phyloP scores from a whole-genome alignment of 305 asterid species.

The Fraxinus baroniana region DNA sequence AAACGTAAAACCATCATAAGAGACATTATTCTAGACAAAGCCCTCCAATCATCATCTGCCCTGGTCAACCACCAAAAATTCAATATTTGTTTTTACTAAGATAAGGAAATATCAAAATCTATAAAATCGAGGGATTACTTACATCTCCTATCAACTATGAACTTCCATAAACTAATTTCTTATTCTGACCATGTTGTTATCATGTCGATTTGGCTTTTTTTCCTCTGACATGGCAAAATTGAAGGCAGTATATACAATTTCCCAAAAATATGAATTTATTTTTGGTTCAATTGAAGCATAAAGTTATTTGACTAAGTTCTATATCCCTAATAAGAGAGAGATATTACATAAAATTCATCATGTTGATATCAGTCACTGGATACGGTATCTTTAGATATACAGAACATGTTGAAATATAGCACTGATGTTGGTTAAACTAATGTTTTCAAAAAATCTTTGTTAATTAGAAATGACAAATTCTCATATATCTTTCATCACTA shows the following conservation, averaged over 20 bases:
- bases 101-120: background rate
- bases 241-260: background rate
- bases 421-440: background rate
- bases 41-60: background rate
- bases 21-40: background rate
- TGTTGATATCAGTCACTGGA: background rate
- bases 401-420: background rate
- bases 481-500: background rate
- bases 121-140: background rate
- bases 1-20: background rate
- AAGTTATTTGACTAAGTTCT: background rate
- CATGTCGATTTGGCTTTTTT: background rate
- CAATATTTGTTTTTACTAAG: background rate
- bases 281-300: background rate
- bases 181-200: background rate
- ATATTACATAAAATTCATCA: background rate
- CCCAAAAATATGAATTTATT: background rate
- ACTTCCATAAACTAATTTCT: background rate
- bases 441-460: background rate
- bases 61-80: background rate
- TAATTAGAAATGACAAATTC: background rate
- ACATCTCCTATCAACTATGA: background rate
- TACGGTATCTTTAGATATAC: background rate
- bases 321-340: background rate
- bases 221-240: background rate